Base-by-base conservation (phyloP, 345 rosid genomes). In the Alliaria petiolata region DNA sequence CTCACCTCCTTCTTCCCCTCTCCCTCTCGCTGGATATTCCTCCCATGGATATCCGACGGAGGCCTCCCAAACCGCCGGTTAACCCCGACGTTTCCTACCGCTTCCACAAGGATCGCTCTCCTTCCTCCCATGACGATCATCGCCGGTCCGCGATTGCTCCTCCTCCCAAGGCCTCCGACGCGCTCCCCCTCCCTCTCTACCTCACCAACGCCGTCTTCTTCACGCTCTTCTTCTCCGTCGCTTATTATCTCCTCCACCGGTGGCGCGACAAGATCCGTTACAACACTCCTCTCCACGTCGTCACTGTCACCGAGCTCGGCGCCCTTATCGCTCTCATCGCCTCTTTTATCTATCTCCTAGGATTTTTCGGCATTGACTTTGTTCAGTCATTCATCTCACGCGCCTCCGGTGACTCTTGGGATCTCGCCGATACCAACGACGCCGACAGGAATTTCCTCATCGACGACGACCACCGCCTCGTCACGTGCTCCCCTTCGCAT, bases 221-320 rank as follows among this genome's bases (percentile, higher is more conserved):
- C 87, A 85, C 87, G 3, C 89, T 92, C 62, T 92, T 92, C 83
- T 92, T 92, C 85, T 86, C 96, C 71, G 95, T 86, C 60, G 92
- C 90, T 1, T 92, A 92, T 54, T 89, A 77, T 55, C 89, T 92
- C 36, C 95, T 92, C 77, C 92, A 82, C 73, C 83, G 98, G 3
- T 92, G 98, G 98, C 89, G 96, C 10, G 95, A 92, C 58, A 92
- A 92, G 95, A 92, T 87, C 88, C 96, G 96, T 43, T 82, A 62
- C 77, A 85, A 89, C 25, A 83, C 93, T 0, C 98, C 96, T 6
- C 98, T 92, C 53, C 98, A 92, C 56, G 86, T 87, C 63, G 88
- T 92, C 51, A 87, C 89, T 6, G 65, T 87, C 59, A 72, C 93
- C 31, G 98, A 92, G 58, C 85, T 89, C 58, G 85, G 79, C 39